Base-by-base conservation (phyloP, 2,329 filamentous ascomycete genomes). In the Aspergillus sp. region DNA sequence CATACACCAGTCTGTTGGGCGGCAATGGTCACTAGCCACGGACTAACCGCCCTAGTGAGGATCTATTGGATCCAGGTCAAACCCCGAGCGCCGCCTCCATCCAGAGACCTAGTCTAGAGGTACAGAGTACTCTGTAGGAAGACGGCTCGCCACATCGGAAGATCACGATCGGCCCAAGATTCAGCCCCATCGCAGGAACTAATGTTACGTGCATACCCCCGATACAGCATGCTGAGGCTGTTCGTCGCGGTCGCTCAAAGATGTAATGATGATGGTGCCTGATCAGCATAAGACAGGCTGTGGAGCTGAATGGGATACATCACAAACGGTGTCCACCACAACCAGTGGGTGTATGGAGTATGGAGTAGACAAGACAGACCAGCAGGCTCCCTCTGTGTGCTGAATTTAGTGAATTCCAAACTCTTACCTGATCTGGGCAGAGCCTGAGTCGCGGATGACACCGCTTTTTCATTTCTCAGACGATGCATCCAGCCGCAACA, bases 261-360 rank as follows among this genome's bases (percentile, higher is more conserved):
- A 17, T 38, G 14, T 17, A 21, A 42, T 20, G 16, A 42, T 42
- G 19, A 21, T 20, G 40, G 17, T 34, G n/a, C 38, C 23, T 32
- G 36, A 32, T 49, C n/a, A 21, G 9, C 36, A 34, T n/a, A 41
- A 10, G 25, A 42, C n/a, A 10, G 16, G 10, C 3, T 4, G 36
- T n/a, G 47, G 38, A 20, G 19, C 11, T 16, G 38, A 49, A 49
- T n/a, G 16, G 25, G 47, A 49, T 43, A 49, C 38, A 49, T 49
- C 47, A 49, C 47, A 38, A 29, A 21, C 23, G 14, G 11, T 31
- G 19, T 49, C n/a, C 19, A 32, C 29, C 11, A 32, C 7, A 5
- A 38, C 32, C 9, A 13, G 4, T 11, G 32, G n/a, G 9, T 7
- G 3, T 25, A 25, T 29, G 25, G 25, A 11, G 21, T 29, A 10